Base-by-base conservation (phyloP, 805 yeast species). In the Nakazawaea molendinolei region DNA sequence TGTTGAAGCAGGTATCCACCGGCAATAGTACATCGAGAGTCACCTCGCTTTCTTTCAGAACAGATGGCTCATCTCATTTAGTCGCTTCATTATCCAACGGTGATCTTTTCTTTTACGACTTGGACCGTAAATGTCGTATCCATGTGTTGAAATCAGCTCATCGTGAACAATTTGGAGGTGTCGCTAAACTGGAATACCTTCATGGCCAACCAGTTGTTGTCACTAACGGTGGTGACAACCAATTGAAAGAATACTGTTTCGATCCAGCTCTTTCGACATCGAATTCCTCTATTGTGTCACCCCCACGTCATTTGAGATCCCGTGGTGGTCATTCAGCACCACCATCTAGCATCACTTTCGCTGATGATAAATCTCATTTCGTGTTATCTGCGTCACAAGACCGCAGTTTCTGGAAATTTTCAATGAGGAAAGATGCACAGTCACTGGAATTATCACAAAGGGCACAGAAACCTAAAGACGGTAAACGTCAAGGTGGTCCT, bases 301-400 rank as follows among this genome's bases (percentile, higher is more conserved):
- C 96, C 1, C 97, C 98, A 28, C 79, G 98, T 52, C 76, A 79
- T 42, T 66, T 94, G 49, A 76, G 98, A 55, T 83, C 95, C 1
- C 74, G 98, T 53, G 97, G 97, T 49, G 99, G 99, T n/a, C 98
- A 92, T 56, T 76, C 95, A 4, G 81, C 84, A 21, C 95, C 98
- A 3, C 94, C 97, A 3, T 68, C 81, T 0, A 53, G 74, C 5
- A 75, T 92, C 27, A 63, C 65, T 17, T 92, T 92, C 58, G 85
- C 94, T 5, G 82, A 83, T 47, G 77, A 76, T 33, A 67, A 63
- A 39, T 77, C 95, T 2, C 98, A 94, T 58, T 85, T 77, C 56
- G 52, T 94, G 8, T 68, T 85, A 36, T 85, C 95, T 35, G 94
- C 94, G 2, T 85, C 97, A 0, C 71, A 78, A 44, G 98, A 92